phyloP scores from a whole-genome alignment of 768 basidiomycete species.

The Termitomyces sp. region DNA sequence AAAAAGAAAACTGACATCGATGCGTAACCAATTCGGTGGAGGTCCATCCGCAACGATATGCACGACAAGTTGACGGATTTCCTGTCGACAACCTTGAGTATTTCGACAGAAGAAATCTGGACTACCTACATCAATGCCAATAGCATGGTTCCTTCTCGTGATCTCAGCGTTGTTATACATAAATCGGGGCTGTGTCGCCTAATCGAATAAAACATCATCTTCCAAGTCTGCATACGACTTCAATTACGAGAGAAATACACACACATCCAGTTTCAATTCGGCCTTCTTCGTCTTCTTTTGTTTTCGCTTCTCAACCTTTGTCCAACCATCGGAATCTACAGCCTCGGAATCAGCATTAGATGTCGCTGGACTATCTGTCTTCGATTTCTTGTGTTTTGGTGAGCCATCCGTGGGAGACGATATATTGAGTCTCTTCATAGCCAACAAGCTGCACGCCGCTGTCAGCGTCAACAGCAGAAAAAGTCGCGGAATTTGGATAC shows the following conservation, averaged over 20 bases:
- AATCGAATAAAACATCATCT: neutral
- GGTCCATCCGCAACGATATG: conserved; percentile 79
- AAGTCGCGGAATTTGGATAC: neutral
- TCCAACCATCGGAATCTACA: conserved; percentile 44
- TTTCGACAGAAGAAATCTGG: neutral
- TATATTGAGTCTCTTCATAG: conserved; percentile 14
- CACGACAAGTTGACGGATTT: conserved; percentile 81
- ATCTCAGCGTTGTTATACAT: conserved; percentile 82
- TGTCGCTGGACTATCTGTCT: conserved; percentile 18
- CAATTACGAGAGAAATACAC: conserved; percentile 24
- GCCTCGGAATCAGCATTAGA: neutral
- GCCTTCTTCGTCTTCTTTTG: conserved; percentile 60
- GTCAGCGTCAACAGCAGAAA: neutral
- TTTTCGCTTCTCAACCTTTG: conserved; percentile 68
- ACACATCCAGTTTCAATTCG: conserved; percentile 57
- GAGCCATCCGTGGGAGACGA: conserved; percentile 7
- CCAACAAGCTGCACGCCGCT: neutral
- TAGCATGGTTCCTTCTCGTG: conserved; percentile 60
- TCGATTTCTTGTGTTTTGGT: conserved; percentile 34
- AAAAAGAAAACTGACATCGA: conserved; percentile 55
- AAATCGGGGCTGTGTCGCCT: conserved; percentile 65
- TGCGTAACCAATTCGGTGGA: conserved; percentile 81
- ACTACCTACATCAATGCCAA: conserved; percentile 72
- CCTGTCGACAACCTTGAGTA: conserved; percentile 38
- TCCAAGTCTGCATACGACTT: conserved; percentile 7